Evolutionary conservation across 2,329 filamentous ascomycete species (phyloP).

Genomic region (Trichoderma arundinaceum): DNA sequence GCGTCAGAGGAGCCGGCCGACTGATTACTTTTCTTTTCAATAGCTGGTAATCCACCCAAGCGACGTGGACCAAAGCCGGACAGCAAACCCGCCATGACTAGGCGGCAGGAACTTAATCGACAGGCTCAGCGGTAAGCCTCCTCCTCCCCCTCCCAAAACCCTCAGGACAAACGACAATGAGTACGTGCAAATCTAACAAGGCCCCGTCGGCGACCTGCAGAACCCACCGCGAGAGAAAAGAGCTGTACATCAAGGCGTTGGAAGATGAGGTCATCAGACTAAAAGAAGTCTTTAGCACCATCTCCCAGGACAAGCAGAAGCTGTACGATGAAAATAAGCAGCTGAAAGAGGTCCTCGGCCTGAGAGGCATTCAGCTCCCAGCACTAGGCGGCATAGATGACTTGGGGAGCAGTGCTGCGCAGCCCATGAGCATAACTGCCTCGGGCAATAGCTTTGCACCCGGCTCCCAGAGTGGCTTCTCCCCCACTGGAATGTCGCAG

Average conservation of each 20-base stretch:
- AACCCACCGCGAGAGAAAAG: slow-evolving; percentile 95
- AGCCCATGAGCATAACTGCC: slow-evolving; percentile 61
- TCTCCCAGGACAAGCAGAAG: slow-evolving; percentile 76
- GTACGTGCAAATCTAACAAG: slow-evolving; percentile 1
- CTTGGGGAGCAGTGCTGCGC: slow-evolving; percentile 52
- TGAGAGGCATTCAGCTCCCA: slow-evolving; percentile 55
- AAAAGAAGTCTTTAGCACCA: slow-evolving; percentile 80
- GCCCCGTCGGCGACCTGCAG: slow-evolving; percentile 51
- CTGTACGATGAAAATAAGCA: slow-evolving; percentile 80
- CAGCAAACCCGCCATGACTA: slow-evolving; percentile 89
- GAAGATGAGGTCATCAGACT: slow-evolving; percentile 90
- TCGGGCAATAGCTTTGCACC: slow-evolving; percentile 64
- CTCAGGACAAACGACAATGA: too few species aligned
- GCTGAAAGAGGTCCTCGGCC: slow-evolving; percentile 63
- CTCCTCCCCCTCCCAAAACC: background rate
- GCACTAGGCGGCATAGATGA: slow-evolving; percentile 47
- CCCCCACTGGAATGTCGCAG: slow-evolving; percentile 54
- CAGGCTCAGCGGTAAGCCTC: slow-evolving; percentile 84
- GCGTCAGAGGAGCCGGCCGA: slow-evolving; percentile 17
- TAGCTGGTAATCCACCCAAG: slow-evolving; percentile 86
- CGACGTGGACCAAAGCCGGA: slow-evolving; percentile 94
- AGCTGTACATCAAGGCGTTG: slow-evolving; percentile 91
- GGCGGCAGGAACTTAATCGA: slow-evolving; percentile 90
- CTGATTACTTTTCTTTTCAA: slow-evolving; percentile 19
- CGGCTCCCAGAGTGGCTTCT: slow-evolving; percentile 53